Evolutionary conservation across 805 yeast genomes (phyloP).

Genomic region (Cyberlindnera americana): DNA sequence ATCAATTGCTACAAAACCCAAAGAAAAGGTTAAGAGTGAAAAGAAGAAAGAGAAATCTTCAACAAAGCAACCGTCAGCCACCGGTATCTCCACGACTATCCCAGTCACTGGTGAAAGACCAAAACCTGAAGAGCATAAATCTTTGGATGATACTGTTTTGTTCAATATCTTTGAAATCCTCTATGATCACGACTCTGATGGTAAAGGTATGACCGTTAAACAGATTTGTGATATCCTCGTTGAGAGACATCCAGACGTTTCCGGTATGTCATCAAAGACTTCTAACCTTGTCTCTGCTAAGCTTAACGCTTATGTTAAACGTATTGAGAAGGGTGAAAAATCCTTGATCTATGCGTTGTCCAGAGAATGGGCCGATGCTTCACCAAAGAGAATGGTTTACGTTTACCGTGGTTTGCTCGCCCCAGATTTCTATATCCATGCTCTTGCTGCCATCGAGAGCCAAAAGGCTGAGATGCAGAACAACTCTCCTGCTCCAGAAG

Average conservation of each 20-base stretch:
- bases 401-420: slow-evolving; percentile 78
- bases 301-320: slow-evolving; percentile 78
- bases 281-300: slow-evolving; percentile 81
- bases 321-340: slow-evolving; percentile 80
- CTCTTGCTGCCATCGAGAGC: slow-evolving; percentile 57
- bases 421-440: slow-evolving; percentile 71
- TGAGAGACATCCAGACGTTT: slow-evolving; percentile 80
- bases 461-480: slow-evolving; percentile 34
- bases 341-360: slow-evolving; percentile 69
- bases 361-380: slow-evolving; percentile 89
- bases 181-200: slow-evolving; percentile 63
- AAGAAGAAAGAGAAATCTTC: slow-evolving; percentile 25
- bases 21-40: slow-evolving; percentile 19
- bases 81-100: slow-evolving; percentile 73
- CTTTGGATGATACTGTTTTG: slow-evolving; percentile 72
- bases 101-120: slow-evolving; percentile 80
- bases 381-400: slow-evolving; percentile 86
- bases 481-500: slow-evolving; percentile 19
- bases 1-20: slow-evolving; percentile 12
- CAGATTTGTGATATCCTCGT: slow-evolving; percentile 75
- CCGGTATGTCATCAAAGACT: slow-evolving; percentile 73
- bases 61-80: slow-evolving; percentile 38
- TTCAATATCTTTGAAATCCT: slow-evolving; percentile 71
- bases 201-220: slow-evolving; percentile 85
- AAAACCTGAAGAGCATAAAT: slow-evolving; percentile 58